phyloP scores from a whole-genome alignment of 2,329 filamentous ascomycete genomes.

The Alternaria sp. region DNA sequence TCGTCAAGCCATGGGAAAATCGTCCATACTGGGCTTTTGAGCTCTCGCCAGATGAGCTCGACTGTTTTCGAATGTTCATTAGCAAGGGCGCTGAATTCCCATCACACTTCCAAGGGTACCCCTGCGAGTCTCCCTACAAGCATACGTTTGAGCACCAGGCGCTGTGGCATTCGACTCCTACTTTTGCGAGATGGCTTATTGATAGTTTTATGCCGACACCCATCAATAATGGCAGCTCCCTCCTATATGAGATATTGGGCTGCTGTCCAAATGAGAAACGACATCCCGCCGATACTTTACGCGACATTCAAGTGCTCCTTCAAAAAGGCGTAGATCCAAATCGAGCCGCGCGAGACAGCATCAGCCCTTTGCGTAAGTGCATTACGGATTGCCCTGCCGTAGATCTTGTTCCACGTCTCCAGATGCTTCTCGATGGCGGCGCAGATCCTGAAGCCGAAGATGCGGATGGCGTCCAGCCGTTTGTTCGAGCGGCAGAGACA shows the following conservation, averaged over 20 bases:
- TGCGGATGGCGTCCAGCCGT: slow-evolving; percentile 30
- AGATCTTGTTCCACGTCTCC: slow-evolving; percentile 37
- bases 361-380: slow-evolving; percentile 37
- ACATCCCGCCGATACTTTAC: slow-evolving; percentile 41
- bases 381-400: slow-evolving; percentile 38
- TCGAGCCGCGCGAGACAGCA: slow-evolving; percentile 18
- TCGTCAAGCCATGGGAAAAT: slow-evolving; percentile 41
- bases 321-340: slow-evolving; percentile 41
- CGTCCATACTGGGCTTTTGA: slow-evolving; percentile 34
- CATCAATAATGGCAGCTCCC: slow-evolving; percentile 23
- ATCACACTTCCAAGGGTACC: slow-evolving; percentile 29
- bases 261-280: slow-evolving; percentile 41
- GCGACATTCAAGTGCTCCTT: slow-evolving; percentile 42
- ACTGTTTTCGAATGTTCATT: slow-evolving; percentile 40
- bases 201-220: slow-evolving; percentile 25
- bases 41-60: slow-evolving; percentile 30
- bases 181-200: slow-evolving; percentile 32
- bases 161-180: slow-evolving; percentile 45
- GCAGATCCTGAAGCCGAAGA: slow-evolving; percentile 41
- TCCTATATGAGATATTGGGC: slow-evolving; percentile 43
- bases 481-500: slow-evolving; percentile 36
- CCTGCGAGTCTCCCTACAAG: slow-evolving; percentile 28
- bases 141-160: slow-evolving; percentile 43
- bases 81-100: slow-evolving; percentile 36
- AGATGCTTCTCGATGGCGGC: slow-evolving; percentile 38